Evolutionary conservation across 2,329 filamentous ascomycete genomes (phyloP), one percentile per base, ranked within the genome.

Genomic region (Phialophora macrospora): DNA sequence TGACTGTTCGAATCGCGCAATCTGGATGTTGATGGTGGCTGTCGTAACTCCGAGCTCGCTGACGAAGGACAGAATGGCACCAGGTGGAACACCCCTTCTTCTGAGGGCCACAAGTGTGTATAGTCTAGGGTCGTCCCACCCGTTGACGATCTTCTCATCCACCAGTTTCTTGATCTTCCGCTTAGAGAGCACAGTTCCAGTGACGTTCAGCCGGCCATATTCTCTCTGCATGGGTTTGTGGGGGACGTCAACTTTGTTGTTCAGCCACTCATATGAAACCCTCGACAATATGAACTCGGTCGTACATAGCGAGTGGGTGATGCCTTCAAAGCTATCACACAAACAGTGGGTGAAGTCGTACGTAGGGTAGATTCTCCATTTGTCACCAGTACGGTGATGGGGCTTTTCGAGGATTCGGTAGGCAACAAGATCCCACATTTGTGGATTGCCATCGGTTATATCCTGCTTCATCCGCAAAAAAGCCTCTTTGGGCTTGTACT

Each of bases 161-260:
- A 97, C 92, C 4, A 97, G 81, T 78, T 90, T 89, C 68, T 88
- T 85, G 67, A 97, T 90, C 74, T 91, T 89, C 63, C 94, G 86
- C 81, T 98, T 97, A 38, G 90, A 93, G 67, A 97, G 84, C 61
- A 97, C 89, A 0, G 93, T 96, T 17, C 93, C 93, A 9, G 87
- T 88, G 34, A 97, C 85, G 70, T 91, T 96, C 34, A 94, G 81
- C 68, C 90, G 87, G 61, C 89, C 88, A 69, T 88, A 85, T 80
- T 97, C 93, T 76, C 94, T 84, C 84, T 98, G 94, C 92, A 97
- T 97, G 0, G 94, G 93, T 74, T 92, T 86, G 78, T 96, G 96
- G 17, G 67, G 69, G 63, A 96, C 88, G 41, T 88, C 91, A 14
- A 96, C 83, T 11, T 87, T 85, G 77, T 92, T 88, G 77, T 95